These are phyloP conservation scores for Neurospora sp. DNA, from an alignment of 495 filamentous ascomycete genomes.

Conservation along the genomic window DNA sequence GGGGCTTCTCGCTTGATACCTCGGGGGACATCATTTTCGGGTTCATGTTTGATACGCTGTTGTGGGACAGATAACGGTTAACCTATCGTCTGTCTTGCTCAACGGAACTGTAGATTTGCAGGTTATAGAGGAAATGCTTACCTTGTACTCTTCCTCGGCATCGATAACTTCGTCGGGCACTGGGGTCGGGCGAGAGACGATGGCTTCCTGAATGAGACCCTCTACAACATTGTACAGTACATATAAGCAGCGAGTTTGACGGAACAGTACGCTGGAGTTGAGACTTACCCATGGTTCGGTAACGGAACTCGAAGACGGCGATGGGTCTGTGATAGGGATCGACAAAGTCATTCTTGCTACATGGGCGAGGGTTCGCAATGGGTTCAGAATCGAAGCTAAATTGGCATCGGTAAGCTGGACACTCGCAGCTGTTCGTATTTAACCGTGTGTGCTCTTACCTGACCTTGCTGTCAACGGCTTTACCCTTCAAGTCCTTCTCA, in stretches of 20 bases:
- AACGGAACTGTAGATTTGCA: neutral
- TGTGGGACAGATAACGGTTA: neutral
- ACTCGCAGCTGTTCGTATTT: neutral
- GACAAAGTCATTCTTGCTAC: neutral
- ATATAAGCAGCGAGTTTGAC: neutral
- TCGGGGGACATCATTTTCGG: neutral
- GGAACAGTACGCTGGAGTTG: neutral
- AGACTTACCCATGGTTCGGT: constrained; percentile 8
- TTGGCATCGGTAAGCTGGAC: neutral
- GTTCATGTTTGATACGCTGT: neutral
- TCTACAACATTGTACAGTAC: neutral
- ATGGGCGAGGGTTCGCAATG: neutral
- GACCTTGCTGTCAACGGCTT: constrained; percentile 1
- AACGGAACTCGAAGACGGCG: constrained; percentile 13
- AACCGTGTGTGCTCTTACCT: neutral
- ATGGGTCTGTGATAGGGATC: constrained; percentile 5
- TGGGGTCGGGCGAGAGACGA: neutral
- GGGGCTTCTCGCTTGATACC: neutral
- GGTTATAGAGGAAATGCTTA: neutral
- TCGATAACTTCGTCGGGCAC: neutral
- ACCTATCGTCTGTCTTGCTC: neutral
- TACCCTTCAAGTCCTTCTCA: constrained; percentile 11
- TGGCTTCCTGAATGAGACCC: constrained; percentile 1
- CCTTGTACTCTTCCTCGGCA: neutral
- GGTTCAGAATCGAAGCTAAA: neutral